Evolutionary conservation across 2,329 filamentous ascomycete species (phyloP).

Genomic region (Phyllosticta ampelicida): DNA sequence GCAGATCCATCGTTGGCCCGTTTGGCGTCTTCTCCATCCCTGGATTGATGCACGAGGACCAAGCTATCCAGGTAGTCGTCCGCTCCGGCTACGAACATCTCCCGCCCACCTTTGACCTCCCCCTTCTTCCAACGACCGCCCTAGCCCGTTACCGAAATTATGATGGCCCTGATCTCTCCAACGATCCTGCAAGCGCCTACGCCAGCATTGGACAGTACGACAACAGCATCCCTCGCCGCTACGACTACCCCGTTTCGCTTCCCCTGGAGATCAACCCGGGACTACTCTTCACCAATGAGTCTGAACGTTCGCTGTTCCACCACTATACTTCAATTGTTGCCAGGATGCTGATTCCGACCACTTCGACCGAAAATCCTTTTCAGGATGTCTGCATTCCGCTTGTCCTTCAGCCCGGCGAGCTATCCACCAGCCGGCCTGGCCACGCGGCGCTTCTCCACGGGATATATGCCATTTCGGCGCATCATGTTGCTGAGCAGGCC

Average conservation of each 20-base stretch:
- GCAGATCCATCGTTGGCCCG: background rate
- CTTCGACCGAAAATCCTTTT: constrained; percentile 1
- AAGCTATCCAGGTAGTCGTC: background rate
- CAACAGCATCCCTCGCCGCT: background rate
- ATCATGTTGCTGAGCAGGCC: constrained; percentile 6
- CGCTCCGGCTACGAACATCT: background rate
- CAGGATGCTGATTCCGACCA: constrained; percentile 4
- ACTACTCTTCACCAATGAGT: background rate
- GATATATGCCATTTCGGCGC: constrained; percentile 7
- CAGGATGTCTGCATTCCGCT: constrained; percentile 6
- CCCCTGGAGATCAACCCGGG: background rate
- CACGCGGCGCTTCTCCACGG: constrained; percentile 3
- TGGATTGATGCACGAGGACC: too few species aligned
- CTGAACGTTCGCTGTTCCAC: constrained; percentile 4
- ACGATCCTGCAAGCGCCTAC: background rate
- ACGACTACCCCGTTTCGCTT: background rate
- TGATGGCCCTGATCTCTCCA: background rate
- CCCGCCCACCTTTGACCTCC: background rate
- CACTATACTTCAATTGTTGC: constrained; percentile 5
- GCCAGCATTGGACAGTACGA: background rate
- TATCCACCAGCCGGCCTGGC: background rate
- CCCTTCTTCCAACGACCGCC: background rate
- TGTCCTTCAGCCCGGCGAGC: background rate
- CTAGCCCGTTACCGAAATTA: background rate
- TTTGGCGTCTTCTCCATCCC: constrained; percentile 6